Evolutionary conservation across 257 asterid genomes (phyloP), one percentile per base, ranked within the genome.

Genomic region (Penstemon barbatus): DNA sequence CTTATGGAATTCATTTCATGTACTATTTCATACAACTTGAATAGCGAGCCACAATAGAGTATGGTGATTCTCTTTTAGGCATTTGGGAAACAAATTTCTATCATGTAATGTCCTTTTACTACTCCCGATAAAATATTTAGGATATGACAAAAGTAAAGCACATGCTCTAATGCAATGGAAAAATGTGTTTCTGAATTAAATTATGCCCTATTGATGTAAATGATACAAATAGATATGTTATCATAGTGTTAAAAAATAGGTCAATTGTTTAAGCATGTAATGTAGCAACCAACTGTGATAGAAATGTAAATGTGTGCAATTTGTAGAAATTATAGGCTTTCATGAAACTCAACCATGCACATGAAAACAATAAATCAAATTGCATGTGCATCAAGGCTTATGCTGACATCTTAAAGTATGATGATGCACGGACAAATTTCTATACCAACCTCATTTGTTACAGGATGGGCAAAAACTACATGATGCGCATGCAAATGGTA

Each of bases 401-500:
- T 18, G 36, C 39, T 57, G 13, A 48, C 13, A 50, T 62, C 60
- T 12, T 36, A 72, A 76, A 72, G 39, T 33, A 13, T 7, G 48
- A 56, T 4, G 50, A 69, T 38, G 58, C 53, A 70, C 19, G 49
- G 3, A 39, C 52, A 38, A 10, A 39, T 44, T 10, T 61, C 11
- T 12, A 43, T 15, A 55, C 82, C 41, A 73, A 89, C 99, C 96
- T 87, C 89, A 52, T 74, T 74, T 18, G 83, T 73, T 36, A 73
- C 80, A 19, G 97, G 99, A 78, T 91, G 99, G 58, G 79, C 48
- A 72, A 94, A 84, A 70, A 70, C 71, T 51, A 87, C 57, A 48
- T 56, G 87, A 77, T 94, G 97, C 10, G 99, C 97, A 63, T 94
- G 99, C 82, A 94, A 74, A 75, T 89, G 85, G 80, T 94, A 94